Base-by-base conservation (phyloP, 108 stramenopile species). In the Cyclostephanos invisitatus region DNA sequence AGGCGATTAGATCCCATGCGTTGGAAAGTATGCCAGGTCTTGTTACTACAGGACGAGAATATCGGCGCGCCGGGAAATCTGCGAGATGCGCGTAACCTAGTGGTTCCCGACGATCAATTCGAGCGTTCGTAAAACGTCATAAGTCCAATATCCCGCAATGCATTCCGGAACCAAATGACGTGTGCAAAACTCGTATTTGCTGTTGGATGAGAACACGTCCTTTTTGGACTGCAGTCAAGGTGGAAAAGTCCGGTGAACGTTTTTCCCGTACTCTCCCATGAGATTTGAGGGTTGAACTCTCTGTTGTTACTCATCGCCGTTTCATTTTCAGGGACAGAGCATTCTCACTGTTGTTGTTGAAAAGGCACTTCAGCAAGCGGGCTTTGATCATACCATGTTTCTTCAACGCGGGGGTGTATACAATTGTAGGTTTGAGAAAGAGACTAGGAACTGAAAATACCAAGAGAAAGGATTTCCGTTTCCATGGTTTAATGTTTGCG, bases 241-340 rank as follows among this genome's bases (percentile, higher is more conserved):
- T 58, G 81, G 75, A n/a, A 82, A 82, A 53, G 67, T 77, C 11
- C 81, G n/a, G n/a, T n/a, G n/a, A n/a, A n/a, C n/a, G n/a, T n/a
- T n/a, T n/a, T n/a, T n/a, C n/a, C n/a, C n/a, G 32, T 32, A 3
- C 32, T 32, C 32, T 32, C 32, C 2, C 32, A 32, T 4, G 2
- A 3, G 2, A 32, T 2, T 3, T 32, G 32, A 32, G 3, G 2
- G 32, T 32, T 32, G 32, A 32, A 32, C 32, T 3, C 32, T 3
- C 32, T 32, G 32, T 32, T 4, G 4, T 32, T 32, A 4, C 32
- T 32, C 32, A 32, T 32, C 4, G 32, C 32, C 32, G 4, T 32
- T 32, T 32, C 32, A 32, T 32, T 32, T 32, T 32, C 32, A 75
- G 6, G 22, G 42, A 47, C 48, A 73, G 48, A 50, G 35, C 53